Base-by-base conservation (phyloP, 2,329 filamentous ascomycete species). In the Fusarium zealandicum region DNA sequence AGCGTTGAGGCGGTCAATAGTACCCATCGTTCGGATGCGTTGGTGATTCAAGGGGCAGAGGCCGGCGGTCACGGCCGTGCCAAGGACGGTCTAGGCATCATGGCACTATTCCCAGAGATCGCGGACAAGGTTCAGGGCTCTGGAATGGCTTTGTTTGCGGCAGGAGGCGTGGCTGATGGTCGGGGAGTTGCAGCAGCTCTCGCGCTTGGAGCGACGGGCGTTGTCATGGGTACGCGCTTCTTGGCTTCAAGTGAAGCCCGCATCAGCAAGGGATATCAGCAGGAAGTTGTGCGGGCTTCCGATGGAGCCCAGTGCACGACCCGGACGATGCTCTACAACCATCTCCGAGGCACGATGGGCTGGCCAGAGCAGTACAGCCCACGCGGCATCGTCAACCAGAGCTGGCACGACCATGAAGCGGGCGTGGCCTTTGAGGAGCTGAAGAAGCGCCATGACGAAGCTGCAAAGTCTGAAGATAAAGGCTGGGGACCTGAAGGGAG, bases 151-250 rank as follows among this genome's bases (percentile, higher is more conserved):
- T 56, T 84, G 0, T 51, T 85, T 12, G 82, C 81, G 2, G 80
- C 81, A 0, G 82, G 82, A 3, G 82, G 82, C 1, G 78, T 85
- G 20, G 72, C 74, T 0, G 81, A 85, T 51, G 81, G 80, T 0
- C 70, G 81, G 16, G 81, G 81, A 0, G 71, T 78, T 0, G 78
- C 78, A 6, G 81, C 82, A 0, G 78, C 79, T 2, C 67, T 84
- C 11, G 69, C 74, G 1, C 72, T 85, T 1, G 82, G 83, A 0
- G 81, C 82, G 1, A 69, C 73, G 0, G 87, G 83, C 0, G 77
- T 80, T 0, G 82, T 78, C 0, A 78, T 90, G 75, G 88, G 88
- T 0, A 90, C 87, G 1, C 77, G 85, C 7, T 86, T 88, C 51
- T 77, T 90, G 1, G 84, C 84, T 0, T 64, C 74, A 1, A 64